A percentile compares a stretch with the other conserved stretches of the same genome.
Conservation (phyloP, 2,329 filamentous ascomycete genomes). For the Aureobasidium melanogenum region DNA sequence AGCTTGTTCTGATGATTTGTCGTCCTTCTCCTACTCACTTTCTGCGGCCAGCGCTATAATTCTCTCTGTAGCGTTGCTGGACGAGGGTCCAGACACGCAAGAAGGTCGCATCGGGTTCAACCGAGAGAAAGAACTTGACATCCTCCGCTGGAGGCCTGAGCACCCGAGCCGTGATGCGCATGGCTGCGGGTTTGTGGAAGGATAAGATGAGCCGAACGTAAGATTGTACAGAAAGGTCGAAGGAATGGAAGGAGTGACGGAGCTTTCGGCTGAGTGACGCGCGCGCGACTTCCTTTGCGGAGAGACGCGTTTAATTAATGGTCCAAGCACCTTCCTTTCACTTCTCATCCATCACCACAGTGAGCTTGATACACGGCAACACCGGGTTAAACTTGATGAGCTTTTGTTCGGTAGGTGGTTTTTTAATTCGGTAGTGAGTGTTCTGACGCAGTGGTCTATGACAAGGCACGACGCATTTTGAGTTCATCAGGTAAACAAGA, state of each 20-base stretch:
- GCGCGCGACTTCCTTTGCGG: not conserved
- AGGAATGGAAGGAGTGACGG: not conserved
- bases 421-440: not conserved
- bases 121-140: not conserved
- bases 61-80: constrained; percentile 27
- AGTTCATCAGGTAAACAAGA: not conserved
- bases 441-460: not conserved
- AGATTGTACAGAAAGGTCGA: not conserved
- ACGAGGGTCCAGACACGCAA: constrained; percentile 24
- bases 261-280: not conserved
- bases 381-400: not conserved
- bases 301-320: not conserved
- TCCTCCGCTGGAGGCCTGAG: not conserved
- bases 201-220: not conserved
- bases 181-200: not conserved
- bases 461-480: not conserved
- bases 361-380: not conserved
- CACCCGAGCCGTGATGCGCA: not conserved
- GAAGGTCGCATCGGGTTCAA: constrained; percentile 20
- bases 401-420: not conserved
- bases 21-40: not conserved
- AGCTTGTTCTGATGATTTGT: not conserved
- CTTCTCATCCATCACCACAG: not conserved
- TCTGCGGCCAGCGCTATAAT: constrained; percentile 19
- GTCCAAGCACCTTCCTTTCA: not conserved